Evolutionary conservation across 148 eudicot species (phyloP).

Genomic region (Bassia scoparia): DNA sequence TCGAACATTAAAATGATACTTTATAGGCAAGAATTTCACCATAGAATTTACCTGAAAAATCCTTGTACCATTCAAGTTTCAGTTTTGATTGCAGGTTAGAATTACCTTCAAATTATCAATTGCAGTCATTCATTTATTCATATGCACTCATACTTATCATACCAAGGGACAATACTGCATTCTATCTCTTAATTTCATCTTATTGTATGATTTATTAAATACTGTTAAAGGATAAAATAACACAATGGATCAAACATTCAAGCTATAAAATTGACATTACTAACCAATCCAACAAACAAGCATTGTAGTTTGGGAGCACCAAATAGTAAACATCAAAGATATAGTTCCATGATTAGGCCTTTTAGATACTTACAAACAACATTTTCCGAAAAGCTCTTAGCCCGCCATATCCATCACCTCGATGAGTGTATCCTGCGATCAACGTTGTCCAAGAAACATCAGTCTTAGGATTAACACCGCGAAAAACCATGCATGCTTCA

Average conservation of each 20-base stretch:
- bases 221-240: neutral
- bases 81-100: neutral
- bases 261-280: neutral
- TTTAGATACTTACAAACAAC: constrained; percentile 50
- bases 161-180: neutral
- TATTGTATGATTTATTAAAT: neutral
- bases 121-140: neutral
- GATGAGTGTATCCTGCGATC: constrained; percentile 80
- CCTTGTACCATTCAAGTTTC: neutral
- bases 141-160: neutral
- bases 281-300: neutral
- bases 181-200: neutral
- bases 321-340: neutral
- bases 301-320: neutral
- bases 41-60: neutral
- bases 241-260: neutral
- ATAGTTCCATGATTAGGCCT: neutral
- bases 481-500: constrained; percentile 51
- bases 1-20: neutral
- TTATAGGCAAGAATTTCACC: neutral
- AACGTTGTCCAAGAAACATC: constrained; percentile 80
- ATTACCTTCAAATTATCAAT: neutral
- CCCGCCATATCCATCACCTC: constrained; percentile 65
- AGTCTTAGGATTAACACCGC: constrained; percentile 43
- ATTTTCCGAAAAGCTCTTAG: constrained; percentile 55